Percentiles rank a stretch among this genome's conserved stretches.
Conservation (phyloP, 2,329 filamentous ascomycete genomes). For the Fusarium oxysporum region DNA sequence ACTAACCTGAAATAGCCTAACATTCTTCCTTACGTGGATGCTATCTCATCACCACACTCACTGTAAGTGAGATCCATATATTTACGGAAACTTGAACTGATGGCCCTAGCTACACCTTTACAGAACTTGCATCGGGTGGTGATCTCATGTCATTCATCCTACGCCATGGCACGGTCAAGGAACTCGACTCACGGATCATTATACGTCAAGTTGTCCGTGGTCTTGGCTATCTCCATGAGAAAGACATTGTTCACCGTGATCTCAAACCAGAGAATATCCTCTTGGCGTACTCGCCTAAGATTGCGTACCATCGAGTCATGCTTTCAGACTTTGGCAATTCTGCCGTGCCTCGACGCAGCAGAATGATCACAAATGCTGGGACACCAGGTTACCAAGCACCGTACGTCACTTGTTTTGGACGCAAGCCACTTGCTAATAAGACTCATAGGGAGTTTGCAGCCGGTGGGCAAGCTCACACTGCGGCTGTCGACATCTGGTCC, state of each 20-base stretch:
- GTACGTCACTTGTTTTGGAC: slow-evolving; percentile 47
- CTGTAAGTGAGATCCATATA: slow-evolving; percentile 52
- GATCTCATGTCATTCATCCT: slow-evolving; percentile 64
- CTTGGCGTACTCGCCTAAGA: slow-evolving; percentile 58
- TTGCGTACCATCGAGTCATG: slow-evolving; percentile 58
- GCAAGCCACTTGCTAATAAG: slow-evolving; percentile 6
- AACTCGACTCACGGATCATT: slow-evolving; percentile 59
- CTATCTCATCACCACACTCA: slow-evolving; percentile 60
- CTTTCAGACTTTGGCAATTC: slow-evolving; percentile 66
- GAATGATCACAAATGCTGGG: slow-evolving; percentile 59
- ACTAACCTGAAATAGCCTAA: slow-evolving; percentile 59
- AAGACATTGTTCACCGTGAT: slow-evolving; percentile 64
- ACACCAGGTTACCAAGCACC: slow-evolving; percentile 62
- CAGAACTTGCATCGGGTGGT: slow-evolving; percentile 66
- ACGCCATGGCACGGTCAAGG: slow-evolving; percentile 51
- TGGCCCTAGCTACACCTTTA: slow-evolving; percentile 63
- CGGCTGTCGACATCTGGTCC: slow-evolving; percentile 64
- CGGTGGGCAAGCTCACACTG: slow-evolving; percentile 46
- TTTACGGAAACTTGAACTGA: not conserved
- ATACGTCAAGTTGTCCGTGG: slow-evolving; percentile 61
- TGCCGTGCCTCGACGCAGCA: slow-evolving; percentile 54
- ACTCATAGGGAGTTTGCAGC: slow-evolving; percentile 53
- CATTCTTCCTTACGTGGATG: slow-evolving; percentile 63
- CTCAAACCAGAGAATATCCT: slow-evolving; percentile 67
- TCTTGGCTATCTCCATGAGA: slow-evolving; percentile 61